Conservation (phyloP, 2,329 filamentous ascomycete species). For the Neobulgaria alba region DNA sequence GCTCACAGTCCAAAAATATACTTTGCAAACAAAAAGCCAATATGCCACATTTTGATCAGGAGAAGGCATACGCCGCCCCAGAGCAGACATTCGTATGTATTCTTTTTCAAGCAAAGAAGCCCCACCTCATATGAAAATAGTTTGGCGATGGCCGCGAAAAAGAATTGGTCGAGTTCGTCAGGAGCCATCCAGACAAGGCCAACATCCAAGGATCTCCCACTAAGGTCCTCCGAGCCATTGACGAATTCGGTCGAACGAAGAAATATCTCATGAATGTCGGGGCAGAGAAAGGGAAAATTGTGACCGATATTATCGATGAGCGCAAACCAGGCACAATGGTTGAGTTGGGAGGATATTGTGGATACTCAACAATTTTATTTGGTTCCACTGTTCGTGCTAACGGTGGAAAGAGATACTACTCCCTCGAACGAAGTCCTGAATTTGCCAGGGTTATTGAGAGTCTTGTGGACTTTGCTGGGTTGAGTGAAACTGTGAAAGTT, state of each 20-base stretch:
- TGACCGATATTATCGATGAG: constrained; percentile 58
- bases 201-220: constrained; percentile 52
- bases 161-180: constrained; percentile 63
- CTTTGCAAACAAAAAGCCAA: not conserved
- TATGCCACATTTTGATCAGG: constrained; percentile 18
- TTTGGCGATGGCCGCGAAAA: constrained; percentile 67
- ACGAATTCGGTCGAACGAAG: constrained; percentile 55
- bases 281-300: constrained; percentile 62
- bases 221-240: constrained; percentile 59
- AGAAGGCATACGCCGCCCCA: constrained; percentile 20
- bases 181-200: constrained; percentile 40
- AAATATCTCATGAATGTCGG: constrained; percentile 79
- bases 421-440: constrained; percentile 64
- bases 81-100: constrained; percentile 21
- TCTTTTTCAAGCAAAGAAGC: not conserved
- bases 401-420: constrained; percentile 59
- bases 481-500: constrained; percentile 62
- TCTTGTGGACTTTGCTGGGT: constrained; percentile 65
- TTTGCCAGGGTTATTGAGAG: constrained; percentile 62
- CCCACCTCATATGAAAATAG: constrained; percentile 23
- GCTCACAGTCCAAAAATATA: too few relatives aligned
- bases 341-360: constrained; percentile 73
- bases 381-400: constrained; percentile 54
- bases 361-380: constrained; percentile 74
- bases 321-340: constrained; percentile 62